Base-by-base conservation (phyloP, 768 basidiomycete species). In the Serendipita sp. region DNA sequence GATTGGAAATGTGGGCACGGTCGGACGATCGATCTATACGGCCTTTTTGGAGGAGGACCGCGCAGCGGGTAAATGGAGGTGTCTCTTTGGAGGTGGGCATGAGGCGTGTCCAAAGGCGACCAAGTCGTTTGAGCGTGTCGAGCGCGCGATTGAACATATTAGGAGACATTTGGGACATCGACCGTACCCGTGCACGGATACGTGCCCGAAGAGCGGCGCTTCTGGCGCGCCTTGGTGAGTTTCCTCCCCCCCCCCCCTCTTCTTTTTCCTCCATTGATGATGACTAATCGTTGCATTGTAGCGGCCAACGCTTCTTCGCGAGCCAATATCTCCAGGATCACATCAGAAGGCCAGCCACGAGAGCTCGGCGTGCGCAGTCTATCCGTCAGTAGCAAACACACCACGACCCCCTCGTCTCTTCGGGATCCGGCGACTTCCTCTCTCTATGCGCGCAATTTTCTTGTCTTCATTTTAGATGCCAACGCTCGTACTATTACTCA, bases 131-230 rank as follows among this genome's bases (percentile, higher is more conserved):
- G 53, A 58, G 53, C 22, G 53, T 11, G 53, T 58, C 30, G 53
- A 58, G 30, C 53, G 53, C 9, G 53, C 53, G 17, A 58, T 58
- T 28, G 53, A 58, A 24, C 53, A 58, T 31, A 31, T 58, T 58
- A 11, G 53, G 24, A 22, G 53, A 28, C 53, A 58, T 28, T 24
- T 58, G 17, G 53, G 53, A 4, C 53, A 58, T 58, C 22, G 53
- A 9, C 53, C 53, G 22, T 58, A 58, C 28, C 22, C 53, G 22
- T 58, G 53, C 31, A 31, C 20, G 20, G 53, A 33, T n/a, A 31
- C 22, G 7, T 58, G 53, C 53, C 53, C 17, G 24, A 58, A 58
- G 31, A 33, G 24, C 53, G 22, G 30, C 9, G 17, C 53, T n/a
- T 28, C 53, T 58, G 53, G 53, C 28, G 31, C 53, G 3, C 4